phyloP scores from a whole-genome alignment of 1,284 basidiomycete species.

The Pterula multifida region DNA sequence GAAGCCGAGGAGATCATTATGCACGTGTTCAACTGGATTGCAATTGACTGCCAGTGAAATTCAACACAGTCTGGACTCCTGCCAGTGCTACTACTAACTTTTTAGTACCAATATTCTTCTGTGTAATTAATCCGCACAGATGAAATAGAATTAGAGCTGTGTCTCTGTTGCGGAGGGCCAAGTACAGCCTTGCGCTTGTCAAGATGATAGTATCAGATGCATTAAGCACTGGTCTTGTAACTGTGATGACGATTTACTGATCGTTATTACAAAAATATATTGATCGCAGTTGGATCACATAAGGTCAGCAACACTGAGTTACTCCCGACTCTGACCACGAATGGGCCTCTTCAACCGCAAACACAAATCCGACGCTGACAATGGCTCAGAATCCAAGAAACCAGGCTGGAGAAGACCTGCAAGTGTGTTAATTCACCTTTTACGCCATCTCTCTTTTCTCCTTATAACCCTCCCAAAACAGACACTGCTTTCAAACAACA shows the following conservation, averaged over 20 bases:
- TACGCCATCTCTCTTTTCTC: conserved; percentile 6
- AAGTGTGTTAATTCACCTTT: conserved; percentile 41
- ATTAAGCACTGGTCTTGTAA: too few relatives aligned
- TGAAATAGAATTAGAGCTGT: too few relatives aligned
- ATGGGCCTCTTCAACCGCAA: conserved; percentile 49
- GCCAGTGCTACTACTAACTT: too few relatives aligned
- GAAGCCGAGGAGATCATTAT: conserved; percentile 42
- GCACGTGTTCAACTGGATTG: conserved; percentile 1
- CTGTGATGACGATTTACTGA: not conserved
- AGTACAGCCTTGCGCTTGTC: too few relatives aligned
- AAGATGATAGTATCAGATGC: too few relatives aligned
- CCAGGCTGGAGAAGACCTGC: conserved; percentile 81
- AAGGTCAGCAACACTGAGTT: not conserved
- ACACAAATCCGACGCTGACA: conserved; percentile 23
- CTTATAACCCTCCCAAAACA: conserved; percentile 14
- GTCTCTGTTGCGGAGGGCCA: too few relatives aligned
- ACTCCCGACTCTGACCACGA: conserved; percentile 11
- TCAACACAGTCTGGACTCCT: not conserved
- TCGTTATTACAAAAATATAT: too few relatives aligned
- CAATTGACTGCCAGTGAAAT: not conserved
- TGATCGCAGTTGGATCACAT: not conserved
- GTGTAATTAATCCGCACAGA: too few relatives aligned
- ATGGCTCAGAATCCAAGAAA: conserved; percentile 43
- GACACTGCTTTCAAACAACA: conserved; percentile 99
- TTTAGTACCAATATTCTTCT: too few relatives aligned